Evolutionary conservation across 148 eudicot genomes (phyloP), one percentile per base, ranked within the genome.

Genomic region (Talinum fruticosum): DNA sequence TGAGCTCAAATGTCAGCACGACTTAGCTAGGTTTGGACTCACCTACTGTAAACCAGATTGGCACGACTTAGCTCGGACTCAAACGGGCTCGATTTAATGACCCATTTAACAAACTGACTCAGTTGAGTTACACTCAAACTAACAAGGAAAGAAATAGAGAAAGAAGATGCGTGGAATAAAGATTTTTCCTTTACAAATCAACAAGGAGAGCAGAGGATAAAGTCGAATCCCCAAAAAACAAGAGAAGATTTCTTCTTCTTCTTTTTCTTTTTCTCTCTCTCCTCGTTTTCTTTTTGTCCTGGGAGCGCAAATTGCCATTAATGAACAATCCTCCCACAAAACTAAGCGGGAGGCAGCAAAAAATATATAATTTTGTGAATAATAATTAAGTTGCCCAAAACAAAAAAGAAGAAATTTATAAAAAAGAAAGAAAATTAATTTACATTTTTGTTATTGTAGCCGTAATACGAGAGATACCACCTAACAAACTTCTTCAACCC

Each of bases 401-500:
- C 19, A 13, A 49, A 49, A 49, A 49, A 16, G 54, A 16, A 49
- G 18, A 49, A 49, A 49, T 12, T 49, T 49, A 8, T 49, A 49
- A 61, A 73, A 53, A 61, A 6, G 68, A 66, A 79, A 34, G 53
- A 47, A 64, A 21, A 29, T 80, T 47, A 87, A 83, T 87, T 77
- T 83, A 86, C 90, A 83, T 70, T 57, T 66, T 84, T 84, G 76
- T 83, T 87, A 71, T 83, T 80, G 81, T 91, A 85, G 68, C 92
- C 90, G 67, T 92, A 90, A 83, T 92, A 90, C 0, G 86, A 71
- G 0, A 88, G 67, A 79, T 92, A 92, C 93, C 93, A 92, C 34
- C 84, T 83, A 45, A 92, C 97, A 71, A 92, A 92, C 86, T 90
- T 90, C 62, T 80, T 92, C 83, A 92, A 83, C 84, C 97, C 97